These are phyloP conservation scores for Phyllostachys edulis DNA, from an alignment of 176 grass and related monocot species.

Conservation along the genomic window DNA sequence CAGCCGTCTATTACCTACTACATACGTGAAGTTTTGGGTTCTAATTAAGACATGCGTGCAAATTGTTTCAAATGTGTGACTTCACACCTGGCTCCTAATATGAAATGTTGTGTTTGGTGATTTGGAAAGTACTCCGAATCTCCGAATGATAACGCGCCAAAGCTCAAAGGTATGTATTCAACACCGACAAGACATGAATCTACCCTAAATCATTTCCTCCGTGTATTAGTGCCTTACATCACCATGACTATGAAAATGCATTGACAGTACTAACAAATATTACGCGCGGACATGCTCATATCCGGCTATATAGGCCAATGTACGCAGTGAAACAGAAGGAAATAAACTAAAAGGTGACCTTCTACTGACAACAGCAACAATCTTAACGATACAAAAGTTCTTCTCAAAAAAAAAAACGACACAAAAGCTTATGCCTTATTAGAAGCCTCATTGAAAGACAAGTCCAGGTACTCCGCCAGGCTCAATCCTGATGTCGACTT, in stretches of 20 bases:
- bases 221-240: background rate
- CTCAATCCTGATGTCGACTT: slow-evolving; percentile 23
- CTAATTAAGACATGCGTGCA: background rate
- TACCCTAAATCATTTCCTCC: background rate
- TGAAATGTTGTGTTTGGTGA: background rate
- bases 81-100: background rate
- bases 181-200: background rate
- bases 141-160: background rate
- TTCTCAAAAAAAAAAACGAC: background rate
- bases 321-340: background rate
- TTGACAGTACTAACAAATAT: background rate
- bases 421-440: slow-evolving; percentile 4
- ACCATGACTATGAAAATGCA: background rate
- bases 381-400: slow-evolving; percentile 2
- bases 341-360: background rate
- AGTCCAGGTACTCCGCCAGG: slow-evolving; percentile 49
- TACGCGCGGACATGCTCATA: background rate
- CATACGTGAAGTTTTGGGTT: background rate
- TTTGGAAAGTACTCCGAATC: background rate
- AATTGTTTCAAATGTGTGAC: background rate
- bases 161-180: background rate
- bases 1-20: background rate
- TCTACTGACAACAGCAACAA: slow-evolving; percentile 3
- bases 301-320: background rate
- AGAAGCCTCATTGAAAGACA: slow-evolving; percentile 50